Conservation (phyloP, 345 rosid species). For the Hypericum perforatum region DNA sequence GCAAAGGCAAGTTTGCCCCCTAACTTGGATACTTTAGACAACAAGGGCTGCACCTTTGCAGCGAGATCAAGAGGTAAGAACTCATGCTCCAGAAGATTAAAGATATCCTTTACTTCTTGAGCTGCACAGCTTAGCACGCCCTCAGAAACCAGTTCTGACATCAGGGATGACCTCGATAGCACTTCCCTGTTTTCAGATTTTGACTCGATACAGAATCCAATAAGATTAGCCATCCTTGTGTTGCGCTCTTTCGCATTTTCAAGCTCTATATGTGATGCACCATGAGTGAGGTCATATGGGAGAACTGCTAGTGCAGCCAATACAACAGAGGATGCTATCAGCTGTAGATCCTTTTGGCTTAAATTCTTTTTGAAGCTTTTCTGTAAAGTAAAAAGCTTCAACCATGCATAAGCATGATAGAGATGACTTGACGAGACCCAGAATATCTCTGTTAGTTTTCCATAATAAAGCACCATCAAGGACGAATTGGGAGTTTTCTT, state of each 20-base stretch:
- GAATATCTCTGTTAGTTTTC: conserved; percentile 85
- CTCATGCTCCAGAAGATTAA: conserved; percentile 81
- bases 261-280: conserved; percentile 76
- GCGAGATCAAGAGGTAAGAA: conserved; percentile 82
- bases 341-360: conserved; percentile 88
- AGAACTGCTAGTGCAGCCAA: conserved; percentile 79
- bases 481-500: conserved; percentile 95
- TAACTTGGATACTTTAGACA: conserved; percentile 64
- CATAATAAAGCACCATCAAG: conserved; percentile 83
- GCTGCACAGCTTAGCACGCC: conserved; percentile 90
- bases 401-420: conserved; percentile 95
- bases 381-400: conserved; percentile 87
- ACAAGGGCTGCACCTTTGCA: conserved; percentile 61
- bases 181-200: conserved; percentile 82
- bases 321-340: conserved; percentile 89
- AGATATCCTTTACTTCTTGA: conserved; percentile 96
- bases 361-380: conserved; percentile 91
- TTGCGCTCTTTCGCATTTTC: conserved; percentile 92
- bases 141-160: conserved; percentile 76
- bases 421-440: conserved; percentile 94
- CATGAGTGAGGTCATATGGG: conserved; percentile 52
- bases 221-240: conserved; percentile 87
- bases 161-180: conserved; percentile 79
- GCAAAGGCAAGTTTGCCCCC: conserved; percentile 91
- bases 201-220: conserved; percentile 79